Evolutionary conservation across 257 asterid species (phyloP).

Genomic region (Forsythia viridissima): DNA sequence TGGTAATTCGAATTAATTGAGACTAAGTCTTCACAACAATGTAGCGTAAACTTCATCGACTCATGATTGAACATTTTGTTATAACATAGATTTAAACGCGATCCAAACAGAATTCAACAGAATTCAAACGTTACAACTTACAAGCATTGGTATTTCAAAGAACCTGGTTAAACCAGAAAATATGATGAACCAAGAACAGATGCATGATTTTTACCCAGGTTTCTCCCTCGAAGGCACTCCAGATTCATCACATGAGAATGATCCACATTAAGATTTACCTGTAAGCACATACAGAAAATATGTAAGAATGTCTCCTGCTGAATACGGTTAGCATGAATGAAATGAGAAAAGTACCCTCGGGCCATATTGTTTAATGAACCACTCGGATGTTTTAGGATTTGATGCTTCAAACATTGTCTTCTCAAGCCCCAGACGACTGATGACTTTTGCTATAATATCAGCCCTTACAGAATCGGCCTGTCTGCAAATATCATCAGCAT

Average conservation of each 20-base stretch:
- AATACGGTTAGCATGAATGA: neutral
- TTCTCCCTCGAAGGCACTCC: constrained; percentile 90
- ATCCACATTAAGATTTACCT: constrained; percentile 92
- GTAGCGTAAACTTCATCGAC: neutral
- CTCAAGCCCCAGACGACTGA: constrained; percentile 87
- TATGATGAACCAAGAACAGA: constrained; percentile 83
- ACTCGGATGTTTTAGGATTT: constrained; percentile 69
- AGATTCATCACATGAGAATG: constrained; percentile 90
- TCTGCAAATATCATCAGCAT: constrained; percentile 76
- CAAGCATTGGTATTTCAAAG: neutral
- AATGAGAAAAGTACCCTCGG: constrained; percentile 53
- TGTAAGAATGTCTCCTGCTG: neutral
- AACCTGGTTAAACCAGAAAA: constrained; percentile 37
- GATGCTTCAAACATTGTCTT: constrained; percentile 97
- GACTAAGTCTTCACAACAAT: neutral
- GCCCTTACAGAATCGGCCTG: constrained; percentile 73
- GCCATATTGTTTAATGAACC: constrained; percentile 92
- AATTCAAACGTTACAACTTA: neutral
- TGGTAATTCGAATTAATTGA: neutral
- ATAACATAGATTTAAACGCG: constrained; percentile 3
- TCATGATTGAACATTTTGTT: neutral
- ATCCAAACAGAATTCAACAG: neutral
- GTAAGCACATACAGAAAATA: constrained; percentile 17
- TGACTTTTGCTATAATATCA: constrained; percentile 75
- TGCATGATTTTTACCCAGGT: constrained; percentile 71